These are phyloP conservation scores for Blastobotrys americana DNA, from an alignment of 805 yeast genomes.

Conservation along the genomic window DNA sequence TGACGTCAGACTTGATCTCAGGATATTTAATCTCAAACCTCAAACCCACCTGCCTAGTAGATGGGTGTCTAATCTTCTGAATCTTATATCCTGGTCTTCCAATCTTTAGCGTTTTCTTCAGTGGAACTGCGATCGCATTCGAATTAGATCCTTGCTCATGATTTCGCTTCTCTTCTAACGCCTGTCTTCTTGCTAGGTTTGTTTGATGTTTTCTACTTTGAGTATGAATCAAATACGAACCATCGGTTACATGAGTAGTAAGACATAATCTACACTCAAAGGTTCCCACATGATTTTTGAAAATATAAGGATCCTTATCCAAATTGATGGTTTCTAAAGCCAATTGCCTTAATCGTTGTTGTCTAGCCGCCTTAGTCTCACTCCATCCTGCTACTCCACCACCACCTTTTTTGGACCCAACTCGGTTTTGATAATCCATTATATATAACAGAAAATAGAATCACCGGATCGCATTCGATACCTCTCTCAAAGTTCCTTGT, in stretches of 20 bases:
- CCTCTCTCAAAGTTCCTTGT: not conserved
- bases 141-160: conserved; percentile 1
- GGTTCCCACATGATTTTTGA: conserved; percentile 74
- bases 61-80: conserved; percentile 59
- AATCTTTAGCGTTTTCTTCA: conserved; percentile 49
- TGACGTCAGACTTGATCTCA: conserved; percentile 37
- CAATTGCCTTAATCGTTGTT: conserved; percentile 60
- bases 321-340: conserved; percentile 38
- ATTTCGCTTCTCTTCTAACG: conserved; percentile 25
- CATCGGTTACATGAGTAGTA: conserved; percentile 73
- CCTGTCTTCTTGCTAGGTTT: conserved; percentile 59
- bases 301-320: conserved; percentile 70
- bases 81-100: conserved; percentile 70
- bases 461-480: no score
- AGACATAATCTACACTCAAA: conserved; percentile 79
- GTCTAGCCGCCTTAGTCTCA: conserved; percentile 61
- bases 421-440: conserved; percentile 87
- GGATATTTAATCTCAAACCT: conserved; percentile 54
- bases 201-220: conserved; percentile 78
- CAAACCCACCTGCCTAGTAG: conserved; percentile 54
- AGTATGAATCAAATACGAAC: conserved; percentile 76
- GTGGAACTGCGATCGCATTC: conserved; percentile 8
- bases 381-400: conserved; percentile 80
- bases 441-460: no score
- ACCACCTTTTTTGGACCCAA: conserved; percentile 81